Percentiles rank a stretch among this genome's conserved stretches.
Conservation (phyloP, 1,284 basidiomycete species). For the Puccinia novopanici region DNA sequence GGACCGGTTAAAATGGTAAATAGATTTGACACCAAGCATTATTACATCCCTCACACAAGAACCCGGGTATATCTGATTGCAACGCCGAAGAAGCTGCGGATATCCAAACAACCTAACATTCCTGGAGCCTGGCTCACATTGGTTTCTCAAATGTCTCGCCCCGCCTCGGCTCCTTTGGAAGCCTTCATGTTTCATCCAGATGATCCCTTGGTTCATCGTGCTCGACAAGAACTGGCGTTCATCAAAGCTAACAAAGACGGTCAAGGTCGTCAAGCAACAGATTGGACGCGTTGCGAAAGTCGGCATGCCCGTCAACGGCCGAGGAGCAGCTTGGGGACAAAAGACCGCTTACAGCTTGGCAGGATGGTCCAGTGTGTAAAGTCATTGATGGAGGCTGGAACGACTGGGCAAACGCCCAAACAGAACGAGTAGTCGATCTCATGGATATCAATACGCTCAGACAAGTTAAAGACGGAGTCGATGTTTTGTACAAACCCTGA, state of each 20-base stretch:
- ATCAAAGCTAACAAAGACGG: constrained; percentile 61
- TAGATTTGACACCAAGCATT: constrained; percentile 83
- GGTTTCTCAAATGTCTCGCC: constrained; percentile 72
- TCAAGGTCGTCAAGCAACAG: constrained; percentile 64
- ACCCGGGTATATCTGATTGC: constrained; percentile 69
- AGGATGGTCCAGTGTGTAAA: constrained; percentile 85
- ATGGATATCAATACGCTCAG: constrained; percentile 87
- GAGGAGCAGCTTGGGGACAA: constrained; percentile 80
- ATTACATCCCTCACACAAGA: constrained; percentile 91
- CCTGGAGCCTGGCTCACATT: constrained; percentile 72
- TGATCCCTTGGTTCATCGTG: constrained; percentile 84
- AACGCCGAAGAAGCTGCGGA: constrained; percentile 52
- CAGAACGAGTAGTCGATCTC: constrained; percentile 89
- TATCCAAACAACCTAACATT: constrained; percentile 65
- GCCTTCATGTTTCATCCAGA: constrained; percentile 87
- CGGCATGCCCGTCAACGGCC: constrained; percentile 83
- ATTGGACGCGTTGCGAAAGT: constrained; percentile 90
- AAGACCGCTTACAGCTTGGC: constrained; percentile 87
- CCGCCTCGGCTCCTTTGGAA: constrained; percentile 84
- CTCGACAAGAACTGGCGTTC: constrained; percentile 76
- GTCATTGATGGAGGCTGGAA: constrained; percentile 89
- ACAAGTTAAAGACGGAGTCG: constrained; percentile 75
- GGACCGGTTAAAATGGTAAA: constrained; percentile 28
- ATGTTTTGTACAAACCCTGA: constrained; percentile 87
- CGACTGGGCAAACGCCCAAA: constrained; percentile 86